Conservation (phyloP, 805 yeast genomes). For the Gaillardinia entomophila region DNA sequence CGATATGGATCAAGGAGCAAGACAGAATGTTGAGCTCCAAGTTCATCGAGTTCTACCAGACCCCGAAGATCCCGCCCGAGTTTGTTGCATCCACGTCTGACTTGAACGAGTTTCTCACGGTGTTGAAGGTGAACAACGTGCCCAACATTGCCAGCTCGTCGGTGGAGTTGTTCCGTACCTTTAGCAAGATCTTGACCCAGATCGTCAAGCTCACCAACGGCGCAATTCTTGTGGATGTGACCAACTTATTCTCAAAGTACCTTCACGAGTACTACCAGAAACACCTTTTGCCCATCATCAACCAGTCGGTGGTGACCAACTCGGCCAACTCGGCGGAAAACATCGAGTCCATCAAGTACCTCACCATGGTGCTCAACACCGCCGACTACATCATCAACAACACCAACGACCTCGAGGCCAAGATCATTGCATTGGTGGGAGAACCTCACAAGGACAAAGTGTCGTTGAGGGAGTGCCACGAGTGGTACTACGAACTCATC, state of each 20-base stretch:
- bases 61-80: conserved; percentile 46
- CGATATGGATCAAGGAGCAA: conserved; percentile 84
- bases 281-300: conserved; percentile 26
- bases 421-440: conserved; percentile 36
- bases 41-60: conserved; percentile 57
- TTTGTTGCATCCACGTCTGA: conserved; percentile 10
- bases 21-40: conserved; percentile 57
- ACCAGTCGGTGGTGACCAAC: conserved; percentile 2
- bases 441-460: conserved; percentile 32
- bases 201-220: conserved; percentile 11
- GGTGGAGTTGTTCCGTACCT: conserved; percentile 77
- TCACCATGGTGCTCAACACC: conserved; percentile 75
- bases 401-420: conserved; percentile 68
- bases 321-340: conserved; percentile 19
- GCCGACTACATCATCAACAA: conserved; percentile 86
- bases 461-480: conserved; percentile 52
- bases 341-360: conserved; percentile 57
- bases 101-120: conserved; percentile 26
- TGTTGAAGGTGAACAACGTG: conserved; percentile 40
- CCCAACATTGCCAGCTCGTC: conserved; percentile 78
- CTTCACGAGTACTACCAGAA: conserved; percentile 40
- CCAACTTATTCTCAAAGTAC: conserved; percentile 60
- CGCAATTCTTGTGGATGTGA: conserved; percentile 22
- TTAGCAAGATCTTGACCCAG: conserved; percentile 58
- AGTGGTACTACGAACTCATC: conserved; percentile 52